Conservation (phyloP, 176 grass and related monocot genomes). For the Juncus inflexus region DNA sequence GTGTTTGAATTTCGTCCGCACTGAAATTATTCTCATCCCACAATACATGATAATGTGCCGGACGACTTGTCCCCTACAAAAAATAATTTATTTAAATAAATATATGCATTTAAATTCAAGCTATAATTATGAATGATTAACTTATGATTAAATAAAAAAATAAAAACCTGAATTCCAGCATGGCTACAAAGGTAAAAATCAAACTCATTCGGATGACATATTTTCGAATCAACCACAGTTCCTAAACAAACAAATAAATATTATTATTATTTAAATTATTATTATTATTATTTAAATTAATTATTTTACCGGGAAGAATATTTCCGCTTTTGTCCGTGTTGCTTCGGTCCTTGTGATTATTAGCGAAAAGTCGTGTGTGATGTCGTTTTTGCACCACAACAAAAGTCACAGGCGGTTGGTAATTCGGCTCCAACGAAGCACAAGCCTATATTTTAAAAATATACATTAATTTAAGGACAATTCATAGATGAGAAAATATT, state of each 20-base stretch:
- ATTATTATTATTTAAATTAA: too few relatives aligned
- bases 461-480: neutral
- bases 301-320: constrained; percentile 77
- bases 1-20: constrained; percentile 89
- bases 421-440: constrained; percentile 96
- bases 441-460: constrained; percentile 59
- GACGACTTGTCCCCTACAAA: constrained; percentile 58
- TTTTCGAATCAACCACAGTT: constrained; percentile 98
- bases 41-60: constrained; percentile 59
- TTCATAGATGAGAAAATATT: neutral
- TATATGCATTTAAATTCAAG: constrained; percentile 8
- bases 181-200: constrained; percentile 99
- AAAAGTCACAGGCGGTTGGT: constrained; percentile 98
- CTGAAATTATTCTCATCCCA: constrained; percentile 71
- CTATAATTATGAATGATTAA: neutral
- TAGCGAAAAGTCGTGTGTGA: constrained; percentile 92
- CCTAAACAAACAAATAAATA: constrained; percentile 38
- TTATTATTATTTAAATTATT: neutral
- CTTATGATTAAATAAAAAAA: constrained; percentile 1
- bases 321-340: constrained; percentile 96
- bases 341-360: constrained; percentile 98
- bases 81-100: constrained; percentile 2
- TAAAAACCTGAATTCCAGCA: constrained; percentile 92
- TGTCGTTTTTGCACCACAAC: constrained; percentile 99
- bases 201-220: constrained; percentile 94